phyloP scores from a whole-genome alignment of 345 rosid genomes.

The Lepidium sativum region DNA sequence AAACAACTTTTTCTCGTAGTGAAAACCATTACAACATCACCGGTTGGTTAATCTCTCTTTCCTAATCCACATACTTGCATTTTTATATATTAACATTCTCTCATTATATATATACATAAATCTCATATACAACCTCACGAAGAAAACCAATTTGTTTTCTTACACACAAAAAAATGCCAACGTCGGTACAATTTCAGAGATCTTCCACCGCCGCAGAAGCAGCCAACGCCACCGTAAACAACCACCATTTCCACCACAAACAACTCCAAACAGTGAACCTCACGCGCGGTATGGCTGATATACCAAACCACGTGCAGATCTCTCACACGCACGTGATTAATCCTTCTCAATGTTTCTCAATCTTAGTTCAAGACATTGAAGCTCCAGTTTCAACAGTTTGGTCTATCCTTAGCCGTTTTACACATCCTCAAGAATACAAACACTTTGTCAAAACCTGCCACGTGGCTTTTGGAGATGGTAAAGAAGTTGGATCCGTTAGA shows the following conservation, averaged over 20 bases:
- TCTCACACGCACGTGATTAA: constrained; percentile 44
- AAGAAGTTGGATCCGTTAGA: constrained; percentile 54
- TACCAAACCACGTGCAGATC: constrained; percentile 45
- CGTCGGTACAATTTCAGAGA: constrained; percentile 45
- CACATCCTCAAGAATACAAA: constrained; percentile 77
- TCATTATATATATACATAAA: background rate
- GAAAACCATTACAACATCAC: too few relatives aligned
- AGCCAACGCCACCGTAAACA: constrained; percentile 7
- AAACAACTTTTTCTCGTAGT: too few relatives aligned
- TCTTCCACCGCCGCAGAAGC: constrained; percentile 18
- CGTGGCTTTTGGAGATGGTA: constrained; percentile 61
- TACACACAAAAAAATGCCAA: constrained; percentile 41
- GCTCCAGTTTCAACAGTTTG: constrained; percentile 65
- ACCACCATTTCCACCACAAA: constrained; percentile 16
- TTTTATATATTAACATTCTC: constrained; percentile 1
- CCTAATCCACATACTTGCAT: constrained; percentile 26
- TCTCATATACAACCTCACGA: constrained; percentile 8
- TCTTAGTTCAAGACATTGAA: constrained; percentile 44
- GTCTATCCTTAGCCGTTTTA: constrained; percentile 80
- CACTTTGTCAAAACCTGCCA: constrained; percentile 71
- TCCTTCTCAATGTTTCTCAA: constrained; percentile 62
- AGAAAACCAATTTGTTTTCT: background rate
- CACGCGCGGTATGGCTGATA: constrained; percentile 23
- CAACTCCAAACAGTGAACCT: constrained; percentile 29
- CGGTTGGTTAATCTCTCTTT: too few relatives aligned